Conservation (phyloP, 2,329 filamentous ascomycete genomes). For the Pseudofabraea citricarpa region DNA sequence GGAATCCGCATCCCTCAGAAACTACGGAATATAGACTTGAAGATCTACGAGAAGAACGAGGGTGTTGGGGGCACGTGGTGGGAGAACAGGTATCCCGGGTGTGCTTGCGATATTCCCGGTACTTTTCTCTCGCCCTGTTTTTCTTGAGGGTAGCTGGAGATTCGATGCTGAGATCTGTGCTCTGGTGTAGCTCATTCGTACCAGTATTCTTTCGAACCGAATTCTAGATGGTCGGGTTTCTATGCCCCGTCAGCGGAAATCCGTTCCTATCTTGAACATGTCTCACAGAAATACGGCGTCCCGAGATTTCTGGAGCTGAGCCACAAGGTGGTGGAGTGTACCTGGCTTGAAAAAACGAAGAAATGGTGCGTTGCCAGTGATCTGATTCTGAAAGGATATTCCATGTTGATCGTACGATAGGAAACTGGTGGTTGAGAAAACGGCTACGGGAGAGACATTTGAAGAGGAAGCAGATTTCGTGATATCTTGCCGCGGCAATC, state of each 20-base stretch:
- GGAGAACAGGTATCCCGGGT: conserved; percentile 37
- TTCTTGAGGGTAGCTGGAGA: too few relatives aligned
- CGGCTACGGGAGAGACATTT: conserved; percentile 17
- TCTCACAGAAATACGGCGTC: conserved; percentile 47
- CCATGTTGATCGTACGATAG: not conserved
- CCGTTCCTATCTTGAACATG: conserved; percentile 43
- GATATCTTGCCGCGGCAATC: conserved; percentile 4
- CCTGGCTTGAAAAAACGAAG: conserved; percentile 45
- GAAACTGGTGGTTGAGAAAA: conserved; percentile 36
- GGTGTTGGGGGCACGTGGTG: conserved; percentile 48
- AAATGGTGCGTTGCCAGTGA: conserved; percentile 46
- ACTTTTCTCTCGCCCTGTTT: not conserved
- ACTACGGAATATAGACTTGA: conserved; percentile 22
- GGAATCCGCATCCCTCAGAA: conserved; percentile 25
- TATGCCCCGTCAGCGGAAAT: conserved; percentile 56
- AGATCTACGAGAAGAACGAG: conserved; percentile 51
- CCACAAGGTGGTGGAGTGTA: conserved; percentile 42
- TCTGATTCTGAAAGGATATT: not conserved
- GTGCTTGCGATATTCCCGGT: conserved; percentile 35
- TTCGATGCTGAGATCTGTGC: not conserved
- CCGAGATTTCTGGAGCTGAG: conserved; percentile 52
- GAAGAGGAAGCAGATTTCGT: conserved; percentile 7
- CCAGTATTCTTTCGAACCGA: conserved; percentile 53
- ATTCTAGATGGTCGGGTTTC: conserved; percentile 48
- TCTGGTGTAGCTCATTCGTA: conserved; percentile 43